Percentiles rank a stretch among this genome's conserved stretches.
Evolutionary conservation across 2,329 filamentous ascomycete species (phyloP).

Genomic region (Elsinoe australis): DNA sequence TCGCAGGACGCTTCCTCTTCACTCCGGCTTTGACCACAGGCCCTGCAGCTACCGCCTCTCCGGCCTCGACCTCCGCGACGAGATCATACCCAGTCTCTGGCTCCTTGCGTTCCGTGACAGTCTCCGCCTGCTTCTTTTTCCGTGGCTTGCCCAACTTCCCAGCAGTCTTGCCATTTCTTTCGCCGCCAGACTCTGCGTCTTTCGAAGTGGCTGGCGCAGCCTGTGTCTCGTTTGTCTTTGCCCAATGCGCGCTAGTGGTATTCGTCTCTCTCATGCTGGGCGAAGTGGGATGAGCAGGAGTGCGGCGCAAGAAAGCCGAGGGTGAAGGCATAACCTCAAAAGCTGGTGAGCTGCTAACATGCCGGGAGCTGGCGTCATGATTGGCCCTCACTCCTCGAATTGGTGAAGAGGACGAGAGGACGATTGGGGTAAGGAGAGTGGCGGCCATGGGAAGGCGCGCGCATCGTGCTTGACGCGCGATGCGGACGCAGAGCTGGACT

Average conservation of each 20-base stretch:
- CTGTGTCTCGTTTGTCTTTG: conserved; percentile 2
- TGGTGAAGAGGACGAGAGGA: conserved; percentile 17
- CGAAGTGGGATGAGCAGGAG: neutral
- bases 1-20: conserved; percentile 6
- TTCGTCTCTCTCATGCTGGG: neutral
- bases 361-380: neutral
- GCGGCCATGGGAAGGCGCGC: conserved; percentile 11
- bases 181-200: too few relatives aligned
- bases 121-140: neutral
- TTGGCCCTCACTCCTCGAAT: neutral
- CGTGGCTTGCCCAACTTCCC: neutral
- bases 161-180: neutral
- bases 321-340: conserved; percentile 12
- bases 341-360: neutral
- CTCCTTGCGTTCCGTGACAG: too few relatives aligned
- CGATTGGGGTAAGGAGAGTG: conserved; percentile 9
- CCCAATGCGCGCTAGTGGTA: conserved; percentile 3
- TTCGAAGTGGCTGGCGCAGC: too few relatives aligned
- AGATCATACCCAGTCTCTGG: too few relatives aligned
- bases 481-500: neutral
- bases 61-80: neutral
- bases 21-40: neutral
- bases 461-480: conserved; percentile 11
- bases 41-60: neutral
- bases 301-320: conserved; percentile 9